These are phyloP conservation scores for Singerocomus rubriflavus DNA, from an alignment of 1,284 basidiomycete genomes.

Conservation along the genomic window DNA sequence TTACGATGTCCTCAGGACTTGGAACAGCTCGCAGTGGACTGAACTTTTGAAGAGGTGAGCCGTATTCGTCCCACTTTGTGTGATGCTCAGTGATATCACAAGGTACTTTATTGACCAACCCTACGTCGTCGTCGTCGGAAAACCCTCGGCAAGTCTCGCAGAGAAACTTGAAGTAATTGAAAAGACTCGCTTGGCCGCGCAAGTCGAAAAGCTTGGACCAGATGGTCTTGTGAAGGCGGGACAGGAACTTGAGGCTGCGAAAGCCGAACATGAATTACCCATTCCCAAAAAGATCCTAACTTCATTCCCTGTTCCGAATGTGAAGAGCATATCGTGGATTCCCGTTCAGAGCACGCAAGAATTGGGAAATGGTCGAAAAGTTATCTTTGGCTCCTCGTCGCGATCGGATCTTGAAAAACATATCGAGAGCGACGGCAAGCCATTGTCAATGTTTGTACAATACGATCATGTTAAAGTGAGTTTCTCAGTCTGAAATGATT, in stretches of 20 bases:
- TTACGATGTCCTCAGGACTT: constrained; percentile 65
- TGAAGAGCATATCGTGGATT: constrained; percentile 93
- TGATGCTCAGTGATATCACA: constrained; percentile 9
- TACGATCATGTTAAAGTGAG: constrained; percentile 83
- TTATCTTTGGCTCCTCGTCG: constrained; percentile 22
- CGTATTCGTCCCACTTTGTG: background rate
- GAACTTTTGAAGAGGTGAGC: constrained; percentile 75
- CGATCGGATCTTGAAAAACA: constrained; percentile 54
- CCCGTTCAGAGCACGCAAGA: constrained; percentile 83
- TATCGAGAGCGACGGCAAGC: constrained; percentile 66
- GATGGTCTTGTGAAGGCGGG: constrained; percentile 77
- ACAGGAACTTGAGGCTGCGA: constrained; percentile 75
- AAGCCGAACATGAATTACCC: constrained; percentile 80
- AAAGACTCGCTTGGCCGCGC: constrained; percentile 71
- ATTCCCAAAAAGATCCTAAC: constrained; percentile 83
- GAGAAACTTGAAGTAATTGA: constrained; percentile 82
- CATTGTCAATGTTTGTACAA: constrained; percentile 87
- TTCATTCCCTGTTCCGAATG: constrained; percentile 84
- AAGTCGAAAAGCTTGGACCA: constrained; percentile 72
- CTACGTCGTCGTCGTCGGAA: constrained; percentile 77
- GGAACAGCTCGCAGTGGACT: constrained; percentile 80
- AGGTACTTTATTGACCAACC: constrained; percentile 80
- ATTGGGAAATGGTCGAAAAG: constrained; percentile 44
- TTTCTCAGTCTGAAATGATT: constrained; percentile 1
- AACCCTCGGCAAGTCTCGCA: constrained; percentile 85